A percentile compares a stretch with the other conserved stretches of the same genome.
phyloP scores from a whole-genome alignment of 768 basidiomycete species.

The Russula compacta region DNA sequence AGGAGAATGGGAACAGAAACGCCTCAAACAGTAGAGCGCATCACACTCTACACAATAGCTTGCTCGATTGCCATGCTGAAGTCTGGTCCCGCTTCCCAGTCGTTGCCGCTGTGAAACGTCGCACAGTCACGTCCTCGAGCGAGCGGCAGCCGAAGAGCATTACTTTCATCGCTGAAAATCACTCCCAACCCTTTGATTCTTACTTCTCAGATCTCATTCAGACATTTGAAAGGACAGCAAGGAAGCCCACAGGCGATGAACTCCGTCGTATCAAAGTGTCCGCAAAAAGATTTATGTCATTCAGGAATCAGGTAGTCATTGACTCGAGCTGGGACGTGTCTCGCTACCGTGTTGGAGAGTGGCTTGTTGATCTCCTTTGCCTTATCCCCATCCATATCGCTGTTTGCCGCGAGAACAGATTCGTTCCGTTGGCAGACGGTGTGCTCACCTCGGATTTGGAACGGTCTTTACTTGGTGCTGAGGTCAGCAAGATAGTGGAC shows the following conservation, averaged over 20 bases:
- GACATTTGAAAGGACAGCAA: slow-evolving; percentile 39
- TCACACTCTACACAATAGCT: slow-evolving; percentile 33
- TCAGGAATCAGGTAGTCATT: slow-evolving; percentile 19
- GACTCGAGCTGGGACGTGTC: slow-evolving; percentile 26
- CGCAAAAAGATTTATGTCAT: slow-evolving; percentile 25
- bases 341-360: slow-evolving; percentile 43
- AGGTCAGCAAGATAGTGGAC: slow-evolving; percentile 47
- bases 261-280: slow-evolving; percentile 33
- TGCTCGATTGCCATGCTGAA: slow-evolving; percentile 13
- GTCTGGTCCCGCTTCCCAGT: slow-evolving; percentile 14
- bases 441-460: slow-evolving; percentile 43
- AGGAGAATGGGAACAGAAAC: slow-evolving; percentile 30
- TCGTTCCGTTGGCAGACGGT: slow-evolving; percentile 52
- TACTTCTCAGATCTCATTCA: slow-evolving; percentile 40
- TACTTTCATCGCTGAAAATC: slow-evolving; percentile 36
- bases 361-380: slow-evolving; percentile 52
- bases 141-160: slow-evolving; percentile 30
- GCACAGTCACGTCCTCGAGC: slow-evolving; percentile 9
- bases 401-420: slow-evolving; percentile 48
- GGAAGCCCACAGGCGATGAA: slow-evolving; percentile 42
- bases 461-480: slow-evolving; percentile 46
- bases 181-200: slow-evolving; percentile 29
- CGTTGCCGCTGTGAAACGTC: slow-evolving; percentile 4
- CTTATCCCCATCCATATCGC: slow-evolving; percentile 60
- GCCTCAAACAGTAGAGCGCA: slow-evolving; percentile 16